These are phyloP conservation scores for Fraxinus angustifolia DNA, from an alignment of 305 asterid species.

Conservation along the genomic window DNA sequence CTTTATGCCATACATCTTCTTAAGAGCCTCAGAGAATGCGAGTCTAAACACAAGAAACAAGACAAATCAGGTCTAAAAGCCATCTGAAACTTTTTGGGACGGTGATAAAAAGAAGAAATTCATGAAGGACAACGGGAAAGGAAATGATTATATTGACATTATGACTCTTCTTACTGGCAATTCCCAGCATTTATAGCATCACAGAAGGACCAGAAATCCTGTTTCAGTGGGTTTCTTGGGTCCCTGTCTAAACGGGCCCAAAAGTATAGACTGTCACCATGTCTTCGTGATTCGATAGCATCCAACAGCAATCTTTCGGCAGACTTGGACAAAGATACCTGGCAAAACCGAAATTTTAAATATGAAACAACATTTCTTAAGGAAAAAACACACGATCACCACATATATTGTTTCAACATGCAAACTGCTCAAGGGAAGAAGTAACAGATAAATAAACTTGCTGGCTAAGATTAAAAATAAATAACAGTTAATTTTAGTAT, in stretches of 20 bases:
- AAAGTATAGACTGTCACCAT: slow-evolving; percentile 49
- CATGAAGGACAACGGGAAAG: neutral
- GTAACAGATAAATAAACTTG: neutral
- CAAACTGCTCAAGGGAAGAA: neutral
- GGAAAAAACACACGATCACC: slow-evolving; percentile 1
- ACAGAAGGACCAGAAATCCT: slow-evolving; percentile 58
- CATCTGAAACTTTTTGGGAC: neutral
- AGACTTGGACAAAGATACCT: slow-evolving; percentile 43
- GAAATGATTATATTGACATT: neutral
- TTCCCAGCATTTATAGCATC: slow-evolving; percentile 52
- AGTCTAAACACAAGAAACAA: slow-evolving; percentile 39
- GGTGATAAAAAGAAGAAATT: neutral
- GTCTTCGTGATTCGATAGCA: slow-evolving; percentile 40
- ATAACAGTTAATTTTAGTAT: neutral
- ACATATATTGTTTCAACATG: neutral
- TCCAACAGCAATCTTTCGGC: slow-evolving; percentile 44
- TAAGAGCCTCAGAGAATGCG: slow-evolving; percentile 72
- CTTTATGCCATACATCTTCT: slow-evolving; percentile 78
- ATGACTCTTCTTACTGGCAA: slow-evolving; percentile 42
- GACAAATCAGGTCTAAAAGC: slow-evolving; percentile 17
- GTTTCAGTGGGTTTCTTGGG: slow-evolving; percentile 39
- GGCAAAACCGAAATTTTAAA: slow-evolving; percentile 23
- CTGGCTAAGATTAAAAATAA: neutral
- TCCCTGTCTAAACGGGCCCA: slow-evolving; percentile 57
- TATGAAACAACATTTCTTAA: slow-evolving; percentile 1